These are phyloP conservation scores for Serendipita vermifera DNA, from an alignment of 768 basidiomycete genomes.

Conservation along the genomic window DNA sequence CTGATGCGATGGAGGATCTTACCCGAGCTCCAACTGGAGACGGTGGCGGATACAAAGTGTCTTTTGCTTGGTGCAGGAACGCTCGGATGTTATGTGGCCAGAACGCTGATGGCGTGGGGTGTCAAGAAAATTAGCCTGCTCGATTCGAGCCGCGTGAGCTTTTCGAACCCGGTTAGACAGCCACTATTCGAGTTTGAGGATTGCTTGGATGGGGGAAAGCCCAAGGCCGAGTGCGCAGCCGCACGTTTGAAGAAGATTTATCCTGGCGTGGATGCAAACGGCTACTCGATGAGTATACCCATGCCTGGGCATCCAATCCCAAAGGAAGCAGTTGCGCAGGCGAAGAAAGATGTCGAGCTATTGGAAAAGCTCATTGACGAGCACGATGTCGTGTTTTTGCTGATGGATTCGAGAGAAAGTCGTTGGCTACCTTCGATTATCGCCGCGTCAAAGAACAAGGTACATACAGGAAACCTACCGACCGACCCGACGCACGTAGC, in stretches of 20 bases:
- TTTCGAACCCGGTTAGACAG: slow-evolving; percentile 95
- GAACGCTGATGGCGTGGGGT: slow-evolving; percentile 94
- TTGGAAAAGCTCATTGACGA: slow-evolving; percentile 67
- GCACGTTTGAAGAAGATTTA: slow-evolving; percentile 74
- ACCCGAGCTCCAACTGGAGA: slow-evolving; percentile 78
- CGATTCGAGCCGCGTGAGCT: slow-evolving; percentile 83
- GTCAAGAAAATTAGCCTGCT: slow-evolving; percentile 86
- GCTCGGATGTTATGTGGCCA: slow-evolving; percentile 88
- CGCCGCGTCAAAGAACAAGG: slow-evolving; percentile 75
- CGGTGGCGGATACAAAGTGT: slow-evolving; percentile 65
- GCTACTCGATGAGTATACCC: slow-evolving; percentile 68
- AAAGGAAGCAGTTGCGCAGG: slow-evolving; percentile 38
- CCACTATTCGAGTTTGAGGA: slow-evolving; percentile 94
- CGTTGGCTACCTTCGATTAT: slow-evolving; percentile 92
- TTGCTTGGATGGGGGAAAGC: slow-evolving; percentile 82
- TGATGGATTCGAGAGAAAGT: slow-evolving; percentile 98
- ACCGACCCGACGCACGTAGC: not conserved
- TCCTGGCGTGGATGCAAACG: slow-evolving; percentile 81
- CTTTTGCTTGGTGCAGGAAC: slow-evolving; percentile 91
- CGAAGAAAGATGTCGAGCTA: slow-evolving; percentile 50
- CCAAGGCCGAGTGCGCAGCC: slow-evolving; percentile 87
- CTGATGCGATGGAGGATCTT: slow-evolving; percentile 97
- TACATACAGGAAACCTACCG: slow-evolving; percentile 18
- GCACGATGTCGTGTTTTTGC: slow-evolving; percentile 82
- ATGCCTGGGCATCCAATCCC: slow-evolving; percentile 97